Evolutionary conservation across 192 early-diverging fungal genomes (phyloP).

Genomic region (Backusella circina): DNA sequence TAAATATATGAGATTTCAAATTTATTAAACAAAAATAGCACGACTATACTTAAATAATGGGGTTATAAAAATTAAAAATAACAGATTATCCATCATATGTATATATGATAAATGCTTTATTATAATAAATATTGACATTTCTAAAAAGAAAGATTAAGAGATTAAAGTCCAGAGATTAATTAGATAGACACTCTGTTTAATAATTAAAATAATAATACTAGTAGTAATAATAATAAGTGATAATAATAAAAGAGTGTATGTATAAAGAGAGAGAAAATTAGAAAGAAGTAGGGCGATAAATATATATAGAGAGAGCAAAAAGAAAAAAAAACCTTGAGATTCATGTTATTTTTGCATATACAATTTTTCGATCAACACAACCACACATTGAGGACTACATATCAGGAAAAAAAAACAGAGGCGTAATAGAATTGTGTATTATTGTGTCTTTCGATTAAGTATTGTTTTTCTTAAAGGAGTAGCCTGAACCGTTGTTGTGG

Average conservation of each 20-base stretch:
- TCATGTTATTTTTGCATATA: not conserved
- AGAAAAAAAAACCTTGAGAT: not conserved
- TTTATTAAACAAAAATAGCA: too few relatives aligned
- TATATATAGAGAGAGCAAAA: not conserved
- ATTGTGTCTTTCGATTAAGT: not conserved
- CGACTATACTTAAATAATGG: too few relatives aligned
- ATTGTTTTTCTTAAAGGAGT: not conserved
- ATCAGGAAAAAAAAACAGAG: not conserved
- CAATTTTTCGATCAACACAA: slow-evolving; percentile 1
- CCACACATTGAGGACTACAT: not conserved
- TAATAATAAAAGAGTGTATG: slow-evolving; percentile 1
- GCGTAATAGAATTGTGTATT: not conserved
- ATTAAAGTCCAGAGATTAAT: slow-evolving; percentile 2
- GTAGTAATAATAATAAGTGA: not conserved
- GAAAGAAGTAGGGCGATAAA: not conserved
- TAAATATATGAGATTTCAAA: too few relatives aligned
- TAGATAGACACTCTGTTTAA: slow-evolving; percentile 2
- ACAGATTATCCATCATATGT: too few relatives aligned
- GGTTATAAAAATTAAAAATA: too few relatives aligned
- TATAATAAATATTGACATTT: not conserved
- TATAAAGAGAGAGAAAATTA: not conserved
- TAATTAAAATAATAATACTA: not conserved
- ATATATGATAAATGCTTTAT: slow-evolving; percentile 43
- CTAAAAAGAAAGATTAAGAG: not conserved
- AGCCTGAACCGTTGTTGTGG: not conserved